Conservation (phyloP, 257 asterid species). For the Vinca minor region DNA sequence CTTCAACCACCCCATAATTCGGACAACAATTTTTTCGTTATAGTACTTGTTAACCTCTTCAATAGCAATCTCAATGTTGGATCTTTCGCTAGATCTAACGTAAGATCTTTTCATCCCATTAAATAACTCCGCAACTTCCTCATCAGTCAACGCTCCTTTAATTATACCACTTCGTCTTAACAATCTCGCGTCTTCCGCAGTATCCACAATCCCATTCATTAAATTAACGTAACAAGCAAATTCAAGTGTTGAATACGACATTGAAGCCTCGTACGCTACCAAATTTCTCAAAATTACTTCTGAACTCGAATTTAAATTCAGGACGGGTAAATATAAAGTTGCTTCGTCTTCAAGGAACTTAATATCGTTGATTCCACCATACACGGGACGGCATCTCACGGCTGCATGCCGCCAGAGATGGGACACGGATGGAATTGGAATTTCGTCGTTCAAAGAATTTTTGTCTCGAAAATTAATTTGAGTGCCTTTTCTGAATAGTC, state of each 20-base stretch:
- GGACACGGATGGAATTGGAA: background rate
- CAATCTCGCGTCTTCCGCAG: constrained; percentile 6
- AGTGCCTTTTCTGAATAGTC: constrained; percentile 7
- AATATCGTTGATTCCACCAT: background rate
- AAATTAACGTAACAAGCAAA: constrained; percentile 7
- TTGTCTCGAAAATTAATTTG: background rate
- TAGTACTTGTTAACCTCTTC: constrained; percentile 30
- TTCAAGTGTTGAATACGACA: constrained; percentile 5
- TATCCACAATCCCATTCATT: constrained; percentile 13
- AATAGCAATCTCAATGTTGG: constrained; percentile 31
- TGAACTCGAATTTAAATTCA: constrained; percentile 4
- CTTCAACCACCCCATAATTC: constrained; percentile 15
- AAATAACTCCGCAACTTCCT: constrained; percentile 32
- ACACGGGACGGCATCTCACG: background rate
- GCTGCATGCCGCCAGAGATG: background rate
- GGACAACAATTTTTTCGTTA: constrained; percentile 15
- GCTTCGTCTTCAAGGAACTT: background rate
- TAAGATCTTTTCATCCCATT: constrained; percentile 33
- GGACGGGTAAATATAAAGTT: background rate
- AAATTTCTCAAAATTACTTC: constrained; percentile 14
- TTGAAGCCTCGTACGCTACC: constrained; percentile 11
- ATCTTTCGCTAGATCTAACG: constrained; percentile 7
- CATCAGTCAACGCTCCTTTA: constrained; percentile 25
- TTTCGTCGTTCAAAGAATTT: background rate
- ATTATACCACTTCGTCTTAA: constrained; percentile 20